Percentiles rank a stretch among this genome's conserved stretches.
Conservation (phyloP, 805 yeast species). For the Sugiyamaella qingdaonensis region DNA sequence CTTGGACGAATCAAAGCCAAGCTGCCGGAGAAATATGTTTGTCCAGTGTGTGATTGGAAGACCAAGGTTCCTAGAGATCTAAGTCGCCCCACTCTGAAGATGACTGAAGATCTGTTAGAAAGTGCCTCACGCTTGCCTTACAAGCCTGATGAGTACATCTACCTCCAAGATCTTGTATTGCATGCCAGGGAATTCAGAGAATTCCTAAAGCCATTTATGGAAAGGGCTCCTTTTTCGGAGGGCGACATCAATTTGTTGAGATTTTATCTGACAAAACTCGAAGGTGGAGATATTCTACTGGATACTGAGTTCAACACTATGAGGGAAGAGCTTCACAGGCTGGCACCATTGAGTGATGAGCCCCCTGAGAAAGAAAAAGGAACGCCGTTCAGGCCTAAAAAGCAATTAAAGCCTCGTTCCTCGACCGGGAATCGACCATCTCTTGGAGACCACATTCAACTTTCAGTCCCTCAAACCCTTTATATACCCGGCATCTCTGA, state of each 20-base stretch:
- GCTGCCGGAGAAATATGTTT: constrained; percentile 42
- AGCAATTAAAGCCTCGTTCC: neutral
- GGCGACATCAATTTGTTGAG: constrained; percentile 32
- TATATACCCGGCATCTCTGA: no score
- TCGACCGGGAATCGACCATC: no score
- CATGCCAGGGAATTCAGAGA: constrained; percentile 39
- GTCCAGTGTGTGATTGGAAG: constrained; percentile 51
- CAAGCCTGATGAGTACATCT: constrained; percentile 35
- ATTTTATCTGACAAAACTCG: constrained; percentile 45
- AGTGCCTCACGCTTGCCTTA: constrained; percentile 31
- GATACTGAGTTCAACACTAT: constrained; percentile 33
- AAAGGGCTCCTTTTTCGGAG: constrained; percentile 22
- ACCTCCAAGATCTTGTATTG: constrained; percentile 21
- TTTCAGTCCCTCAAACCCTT: no score
- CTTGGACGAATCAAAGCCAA: constrained; percentile 24
- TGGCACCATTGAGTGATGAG: constrained; percentile 13
- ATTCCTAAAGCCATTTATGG: constrained; percentile 38
- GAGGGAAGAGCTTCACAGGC: constrained; percentile 27
- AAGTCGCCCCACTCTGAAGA: constrained; percentile 35
- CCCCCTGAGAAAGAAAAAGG: neutral
- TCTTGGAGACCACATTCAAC: no score
- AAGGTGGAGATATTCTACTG: constrained; percentile 40
- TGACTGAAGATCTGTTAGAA: constrained; percentile 29
- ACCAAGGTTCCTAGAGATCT: constrained; percentile 32
- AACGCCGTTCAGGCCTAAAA: neutral